Percentiles rank a stretch among this genome's conserved stretches.
Conservation (phyloP, 371 early-diverging fungal genomes). For the Encephalitozoon cuniculi region DNA sequence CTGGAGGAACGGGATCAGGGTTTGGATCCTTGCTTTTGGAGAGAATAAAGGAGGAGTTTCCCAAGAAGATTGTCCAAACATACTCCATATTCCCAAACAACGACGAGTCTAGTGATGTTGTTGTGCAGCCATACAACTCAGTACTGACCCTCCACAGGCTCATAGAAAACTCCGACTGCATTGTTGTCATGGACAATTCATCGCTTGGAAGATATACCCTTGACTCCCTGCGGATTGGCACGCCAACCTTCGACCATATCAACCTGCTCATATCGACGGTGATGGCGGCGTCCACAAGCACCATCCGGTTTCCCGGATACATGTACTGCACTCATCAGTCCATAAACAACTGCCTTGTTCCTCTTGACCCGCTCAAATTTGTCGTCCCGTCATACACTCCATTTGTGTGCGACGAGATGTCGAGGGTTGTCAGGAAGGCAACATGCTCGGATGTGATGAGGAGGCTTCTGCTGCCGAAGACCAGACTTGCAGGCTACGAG, state of each 20-base stretch:
- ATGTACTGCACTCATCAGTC: conserved; percentile 93
- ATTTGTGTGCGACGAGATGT: conserved; percentile 64
- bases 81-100: conserved; percentile 98
- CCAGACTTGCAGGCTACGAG: conserved; percentile 50
- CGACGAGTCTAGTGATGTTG: conserved; percentile 86
- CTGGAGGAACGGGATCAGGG: conserved; percentile 91
- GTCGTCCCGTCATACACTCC: conserved; percentile 86
- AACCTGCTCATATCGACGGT: conserved; percentile 88
- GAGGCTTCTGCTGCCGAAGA: conserved; percentile 59
- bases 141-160: conserved; percentile 81
- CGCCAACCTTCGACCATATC: conserved; percentile 83
- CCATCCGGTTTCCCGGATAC: conserved; percentile 92
- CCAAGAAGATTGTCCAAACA: conserved; percentile 89
- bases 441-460: conserved; percentile 53
- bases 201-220: conserved; percentile 75
- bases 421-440: conserved; percentile 46
- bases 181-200: conserved; percentile 62
- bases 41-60: conserved; percentile 74
- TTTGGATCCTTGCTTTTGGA: conserved; percentile 78
- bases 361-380: conserved; percentile 87
- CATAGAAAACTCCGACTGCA: conserved; percentile 80
- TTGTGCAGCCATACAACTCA: conserved; percentile 98
- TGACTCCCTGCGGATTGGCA: conserved; percentile 78
- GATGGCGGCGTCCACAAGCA: conserved; percentile 89
- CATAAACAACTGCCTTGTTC: conserved; percentile 81